Evolutionary conservation across 2,329 filamentous ascomycete species (phyloP), one percentile per base, ranked within the genome.

Genomic region (Stylonectria norvegica): DNA sequence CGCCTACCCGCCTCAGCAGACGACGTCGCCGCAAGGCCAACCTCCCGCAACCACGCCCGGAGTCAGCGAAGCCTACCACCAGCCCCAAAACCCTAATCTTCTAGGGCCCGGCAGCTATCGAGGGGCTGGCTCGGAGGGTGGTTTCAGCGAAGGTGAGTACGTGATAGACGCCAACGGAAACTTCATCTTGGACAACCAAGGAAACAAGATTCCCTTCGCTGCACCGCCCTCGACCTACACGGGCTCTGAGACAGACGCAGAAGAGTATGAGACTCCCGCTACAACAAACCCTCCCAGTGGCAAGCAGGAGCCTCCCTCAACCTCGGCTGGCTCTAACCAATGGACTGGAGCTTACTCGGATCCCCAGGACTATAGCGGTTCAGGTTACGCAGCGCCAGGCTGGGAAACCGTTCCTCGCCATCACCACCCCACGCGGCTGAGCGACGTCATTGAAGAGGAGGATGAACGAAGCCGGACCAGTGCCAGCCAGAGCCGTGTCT

Each of bases 371-470:
- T 89, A 89, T 57, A 72, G 75, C 5, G 84, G 83, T 31, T 69
- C 78, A 31, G 81, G 76, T 16, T 88, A 83, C 63, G 81, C 73
- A 6, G 76, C 78, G 2, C 75, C 81, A 3, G 83, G 79, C 12
- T 94, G 88, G 87, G 86, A 93, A 48, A 68, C 70, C n/a, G 71
- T 88, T 48, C 83, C 84, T 17, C 77, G 82, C 40, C 89, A 95
- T 63, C 87, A 93, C 52, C 89, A 95, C 65, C 89, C 89, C 0
- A 95, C 89, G 7, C 73, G 90, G 41, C 70, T 95, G 48, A 95
- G 89, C 62, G 89, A 95, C 65, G 89, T 95, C 19, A 75, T 93
- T 20, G 85, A 89, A 58, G 89, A 89, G 58, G 85, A 94, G 49
- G 87, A 93, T 52, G 88, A 94, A 65, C 75, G 81, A 36, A 87